These are phyloP conservation scores for Plasmodium sp. DNA, from an alignment of 169 alveolate genomes.

Conservation along the genomic window DNA sequence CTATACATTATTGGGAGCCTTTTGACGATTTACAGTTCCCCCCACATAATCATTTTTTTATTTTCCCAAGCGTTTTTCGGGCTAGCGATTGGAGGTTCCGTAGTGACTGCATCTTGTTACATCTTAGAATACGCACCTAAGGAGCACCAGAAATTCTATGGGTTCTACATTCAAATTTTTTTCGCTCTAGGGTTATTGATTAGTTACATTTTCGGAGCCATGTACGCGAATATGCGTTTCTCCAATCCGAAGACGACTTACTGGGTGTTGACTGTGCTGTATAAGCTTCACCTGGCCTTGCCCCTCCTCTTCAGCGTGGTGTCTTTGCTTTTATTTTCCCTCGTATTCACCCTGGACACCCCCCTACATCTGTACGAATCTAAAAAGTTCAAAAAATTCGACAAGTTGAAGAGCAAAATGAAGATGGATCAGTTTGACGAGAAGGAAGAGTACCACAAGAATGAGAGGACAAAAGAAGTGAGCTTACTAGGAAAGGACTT, in stretches of 20 bases:
- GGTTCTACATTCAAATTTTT: conserved; percentile 42
- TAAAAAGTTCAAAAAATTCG: conserved; percentile 28
- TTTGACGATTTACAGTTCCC: conserved; percentile 23
- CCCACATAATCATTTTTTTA: conserved; percentile 51
- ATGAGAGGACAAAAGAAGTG: conserved; percentile 7
- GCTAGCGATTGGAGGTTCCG: conserved; percentile 53
- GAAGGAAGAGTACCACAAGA: conserved; percentile 21
- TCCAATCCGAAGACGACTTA: background rate
- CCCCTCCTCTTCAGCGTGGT: conserved; percentile 35
- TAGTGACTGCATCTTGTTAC: conserved; percentile 52
- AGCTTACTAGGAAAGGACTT: conserved; percentile 25
- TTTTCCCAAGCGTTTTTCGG: conserved; percentile 66
- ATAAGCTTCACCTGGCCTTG: conserved; percentile 13
- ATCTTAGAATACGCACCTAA: conserved; percentile 50
- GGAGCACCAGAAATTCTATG: conserved; percentile 43
- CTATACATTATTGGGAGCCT: conserved; percentile 47
- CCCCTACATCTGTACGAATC: conserved; percentile 63
- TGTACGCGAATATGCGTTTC: conserved; percentile 9
- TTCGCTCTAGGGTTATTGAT: conserved; percentile 48
- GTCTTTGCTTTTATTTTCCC: background rate
- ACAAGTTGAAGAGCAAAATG: conserved; percentile 10
- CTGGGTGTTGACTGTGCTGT: background rate
- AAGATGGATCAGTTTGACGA: conserved; percentile 9
- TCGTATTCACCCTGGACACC: conserved; percentile 36
- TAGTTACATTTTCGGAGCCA: conserved; percentile 56